Evolutionary conservation across 345 rosid species (phyloP), one percentile per base, ranked within the genome.

Genomic region (Turnera subulata): DNA sequence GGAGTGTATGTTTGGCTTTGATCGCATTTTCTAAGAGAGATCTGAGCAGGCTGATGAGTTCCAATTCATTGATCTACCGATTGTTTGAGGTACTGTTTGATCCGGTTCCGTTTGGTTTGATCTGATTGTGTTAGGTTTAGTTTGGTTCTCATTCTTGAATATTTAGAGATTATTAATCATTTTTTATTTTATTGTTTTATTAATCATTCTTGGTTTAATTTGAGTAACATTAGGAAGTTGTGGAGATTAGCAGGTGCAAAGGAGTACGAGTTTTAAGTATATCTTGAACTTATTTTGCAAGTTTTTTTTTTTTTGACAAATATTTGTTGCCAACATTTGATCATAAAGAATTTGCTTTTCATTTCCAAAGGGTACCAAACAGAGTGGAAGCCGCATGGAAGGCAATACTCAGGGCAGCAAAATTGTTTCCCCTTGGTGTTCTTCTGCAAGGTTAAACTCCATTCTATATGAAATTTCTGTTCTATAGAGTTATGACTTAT

Each of bases 51-150:
- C 78, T 58, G 82, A 78, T 46, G 78, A 88, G 17, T 91, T 73
- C 38, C 74, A 79, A 17, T 91, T 88, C 71, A 76, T 88, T 25
- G 85, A 80, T 67, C 79, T 69, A 19, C 98, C 96, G 13, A 79
- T 81, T 63, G 67, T 91, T 65, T 73, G 46, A 71, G 89, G 97
- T 91, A 66, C 18, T 4, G 35, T 2, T 5, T 11, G 39, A 17
- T 19, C 19, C 9, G 4, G 16, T 26, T n/a, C n/a, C 13, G 40
- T 21, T 59, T 10, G 24, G n/a, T 38, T 44, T 52, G 35, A 8
- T 35, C 37, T 24, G 45, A 13, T 35, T 13, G 20, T 2, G 1
- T 4, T 35, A 23, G 24, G 19, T 12, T 44, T 21, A 19, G 8
- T 8, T 10, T 47, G 22, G 15, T 39, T 17, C 11, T 44, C n/a